Percentiles rank a stretch among this genome's conserved stretches.
Evolutionary conservation across 108 stramenopile genomes (phyloP).

Genomic region (Tribonema minus): DNA sequence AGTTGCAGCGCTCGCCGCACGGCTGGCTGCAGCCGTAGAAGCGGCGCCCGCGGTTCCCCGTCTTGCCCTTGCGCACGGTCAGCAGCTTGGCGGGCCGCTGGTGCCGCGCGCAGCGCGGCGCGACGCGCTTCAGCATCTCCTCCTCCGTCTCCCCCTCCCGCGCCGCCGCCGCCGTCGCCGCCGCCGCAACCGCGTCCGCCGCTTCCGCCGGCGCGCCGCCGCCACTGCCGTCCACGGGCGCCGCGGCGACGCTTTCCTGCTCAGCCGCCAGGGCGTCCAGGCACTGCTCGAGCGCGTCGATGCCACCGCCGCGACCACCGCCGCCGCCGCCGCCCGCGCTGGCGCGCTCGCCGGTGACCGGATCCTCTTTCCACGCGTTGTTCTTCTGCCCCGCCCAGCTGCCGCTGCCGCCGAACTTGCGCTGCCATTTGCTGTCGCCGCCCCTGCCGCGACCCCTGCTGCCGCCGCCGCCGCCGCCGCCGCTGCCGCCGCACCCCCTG

Average conservation of each 20-base stretch:
- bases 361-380: no score
- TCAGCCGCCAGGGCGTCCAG: conserved; percentile 1
- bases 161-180: not conserved
- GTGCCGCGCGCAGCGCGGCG: conserved; percentile 35
- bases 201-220: not conserved
- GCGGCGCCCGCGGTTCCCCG: conserved; percentile 39
- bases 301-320: no score
- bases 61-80: conserved; percentile 38
- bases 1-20: conserved; percentile 36
- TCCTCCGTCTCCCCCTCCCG: not conserved
- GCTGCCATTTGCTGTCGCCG: no score
- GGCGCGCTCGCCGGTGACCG: no score
- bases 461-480: conserved; percentile 6
- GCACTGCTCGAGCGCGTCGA: no score
- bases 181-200: not conserved
- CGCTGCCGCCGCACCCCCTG: conserved; percentile 38
- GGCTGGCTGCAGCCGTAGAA: conserved; percentile 45
- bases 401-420: no score
- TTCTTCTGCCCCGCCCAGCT: no score
- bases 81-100: conserved; percentile 28
- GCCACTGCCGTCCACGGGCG: not conserved
- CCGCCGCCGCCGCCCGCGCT: no score
- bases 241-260: not conserved
- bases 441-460: not conserved
- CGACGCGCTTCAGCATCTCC: conserved; percentile 9